A percentile compares a stretch with the other conserved stretches of the same genome.
phyloP scores from a whole-genome alignment of 306 rosid genomes.

The Fragaria ananassa region DNA sequence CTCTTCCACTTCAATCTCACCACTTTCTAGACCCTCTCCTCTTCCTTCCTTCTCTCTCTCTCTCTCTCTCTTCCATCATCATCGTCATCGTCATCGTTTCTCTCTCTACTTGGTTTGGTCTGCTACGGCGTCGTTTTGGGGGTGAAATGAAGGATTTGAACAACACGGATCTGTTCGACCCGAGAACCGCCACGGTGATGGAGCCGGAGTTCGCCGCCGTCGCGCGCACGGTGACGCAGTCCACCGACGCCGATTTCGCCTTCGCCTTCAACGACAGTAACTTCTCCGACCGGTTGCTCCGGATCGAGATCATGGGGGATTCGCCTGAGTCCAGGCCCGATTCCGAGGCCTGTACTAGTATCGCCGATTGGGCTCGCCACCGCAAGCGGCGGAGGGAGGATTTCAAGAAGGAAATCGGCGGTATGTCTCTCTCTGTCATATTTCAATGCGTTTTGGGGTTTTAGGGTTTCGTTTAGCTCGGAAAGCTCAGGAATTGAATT shows the following conservation, averaged over 20 bases:
- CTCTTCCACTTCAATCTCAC: not conserved
- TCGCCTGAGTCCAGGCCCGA: constrained; percentile 46
- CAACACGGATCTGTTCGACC: constrained; percentile 79
- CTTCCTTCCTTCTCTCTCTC: not conserved
- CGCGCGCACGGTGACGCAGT: constrained; percentile 39
- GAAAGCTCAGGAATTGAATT: not conserved
- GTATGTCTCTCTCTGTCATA: constrained; percentile 26
- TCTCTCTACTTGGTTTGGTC: not conserved
- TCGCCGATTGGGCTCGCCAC: constrained; percentile 91
- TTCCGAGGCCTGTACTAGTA: constrained; percentile 51
- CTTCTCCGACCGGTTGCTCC: constrained; percentile 86
- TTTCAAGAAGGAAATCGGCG: constrained; percentile 55
- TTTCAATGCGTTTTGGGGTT: not conserved
- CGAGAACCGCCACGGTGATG: constrained; percentile 47
- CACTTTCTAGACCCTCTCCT: constrained; percentile 1
- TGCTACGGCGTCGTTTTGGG: not conserved
- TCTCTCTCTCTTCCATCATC: not conserved
- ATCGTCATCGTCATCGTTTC: not conserved
- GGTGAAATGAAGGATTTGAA: constrained; percentile 27
- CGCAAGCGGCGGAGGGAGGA: constrained; percentile 91
- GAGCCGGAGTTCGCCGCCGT: constrained; percentile 53
- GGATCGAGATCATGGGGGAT: constrained; percentile 80
- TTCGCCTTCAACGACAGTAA: constrained; percentile 95
- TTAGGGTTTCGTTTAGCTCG: constrained; percentile 13
- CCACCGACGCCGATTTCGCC: constrained; percentile 70